A percentile compares a stretch with the other conserved stretches of the same genome.
phyloP scores from a whole-genome alignment of 352 stramenopile genomes.

The Phytophthora melonis region DNA sequence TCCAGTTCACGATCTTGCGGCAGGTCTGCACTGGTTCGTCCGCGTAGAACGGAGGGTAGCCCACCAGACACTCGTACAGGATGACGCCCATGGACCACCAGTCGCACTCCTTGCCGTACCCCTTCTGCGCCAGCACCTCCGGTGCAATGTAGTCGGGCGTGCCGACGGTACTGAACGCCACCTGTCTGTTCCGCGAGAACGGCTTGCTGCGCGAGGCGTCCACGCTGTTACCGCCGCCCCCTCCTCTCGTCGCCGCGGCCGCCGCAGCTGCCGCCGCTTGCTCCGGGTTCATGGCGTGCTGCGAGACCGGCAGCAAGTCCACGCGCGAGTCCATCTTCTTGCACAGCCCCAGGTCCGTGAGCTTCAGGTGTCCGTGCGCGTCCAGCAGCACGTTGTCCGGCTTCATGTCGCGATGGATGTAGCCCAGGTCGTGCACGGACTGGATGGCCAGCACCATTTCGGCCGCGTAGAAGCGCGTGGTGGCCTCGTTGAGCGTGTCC shows the following conservation, averaged over 20 bases:
- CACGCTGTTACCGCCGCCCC: slow-evolving; percentile 36
- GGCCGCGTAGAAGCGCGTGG: slow-evolving; percentile 97
- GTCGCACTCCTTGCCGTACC: slow-evolving; percentile 93
- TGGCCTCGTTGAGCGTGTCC: slow-evolving; percentile 93
- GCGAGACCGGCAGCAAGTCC: slow-evolving; percentile 79
- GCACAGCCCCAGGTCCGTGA: slow-evolving; percentile 98
- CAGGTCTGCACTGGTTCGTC: slow-evolving; percentile 98
- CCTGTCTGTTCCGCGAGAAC: slow-evolving; percentile 72
- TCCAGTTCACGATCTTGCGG: slow-evolving; percentile 94
- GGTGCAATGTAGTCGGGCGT: slow-evolving; percentile 99
- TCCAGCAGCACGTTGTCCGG: slow-evolving; percentile 98
- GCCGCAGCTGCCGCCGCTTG: slow-evolving; percentile 21
- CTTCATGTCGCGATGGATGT: slow-evolving; percentile 99
- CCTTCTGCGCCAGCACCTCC: slow-evolving; percentile 96
- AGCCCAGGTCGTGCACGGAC: slow-evolving; percentile 97
- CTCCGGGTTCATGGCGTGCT: slow-evolving; percentile 65
- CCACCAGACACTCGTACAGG: slow-evolving; percentile 99
- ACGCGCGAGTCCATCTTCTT: slow-evolving; percentile 96
- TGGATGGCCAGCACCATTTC: slow-evolving; percentile 98
- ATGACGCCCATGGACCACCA: slow-evolving; percentile 99
- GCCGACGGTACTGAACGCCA: slow-evolving; percentile 98
- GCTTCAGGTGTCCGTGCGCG: slow-evolving; percentile 97
- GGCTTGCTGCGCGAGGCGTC: slow-evolving; percentile 65
- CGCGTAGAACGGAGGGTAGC: slow-evolving; percentile 99
- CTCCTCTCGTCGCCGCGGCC: slow-evolving; percentile 26